phyloP scores from a whole-genome alignment of 805 yeast genomes.

The Saturnispora kantuleensis region DNA sequence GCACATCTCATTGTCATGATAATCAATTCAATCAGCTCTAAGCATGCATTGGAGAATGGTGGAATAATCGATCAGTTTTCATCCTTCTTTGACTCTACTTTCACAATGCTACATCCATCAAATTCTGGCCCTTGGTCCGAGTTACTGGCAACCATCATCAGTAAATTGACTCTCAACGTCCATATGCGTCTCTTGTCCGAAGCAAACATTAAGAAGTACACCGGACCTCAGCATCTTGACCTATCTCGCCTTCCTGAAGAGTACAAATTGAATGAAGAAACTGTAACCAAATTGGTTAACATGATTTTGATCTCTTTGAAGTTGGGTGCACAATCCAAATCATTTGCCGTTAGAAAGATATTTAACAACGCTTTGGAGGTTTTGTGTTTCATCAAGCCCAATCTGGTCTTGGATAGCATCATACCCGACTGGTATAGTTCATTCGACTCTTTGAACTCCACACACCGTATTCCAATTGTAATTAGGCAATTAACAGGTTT shows the following conservation, averaged over 20 bases:
- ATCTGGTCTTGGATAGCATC: conserved; percentile 40
- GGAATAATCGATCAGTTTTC: conserved; percentile 45
- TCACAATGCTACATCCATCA: conserved; percentile 85
- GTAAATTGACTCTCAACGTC: conserved; percentile 47
- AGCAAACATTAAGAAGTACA: conserved; percentile 26
- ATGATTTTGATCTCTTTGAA: conserved; percentile 47
- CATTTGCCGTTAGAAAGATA: conserved; percentile 41
- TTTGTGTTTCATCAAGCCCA: conserved; percentile 56
- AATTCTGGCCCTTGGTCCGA: conserved; percentile 85
- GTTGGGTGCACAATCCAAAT: conserved; percentile 74
- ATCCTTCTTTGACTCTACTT: conserved; percentile 55
- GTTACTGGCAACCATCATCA: conserved; percentile 55
- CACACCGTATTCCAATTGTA: conserved; percentile 72
- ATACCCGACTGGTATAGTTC: conserved; percentile 72
- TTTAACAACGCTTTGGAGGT: conserved; percentile 51
- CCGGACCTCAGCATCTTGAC: conserved; percentile 9
- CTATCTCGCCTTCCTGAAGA: conserved; percentile 14
- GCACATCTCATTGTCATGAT: conserved; percentile 32
- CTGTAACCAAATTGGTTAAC: conserved; percentile 18
- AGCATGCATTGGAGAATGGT: conserved; percentile 28
- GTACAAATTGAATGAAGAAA: conserved; percentile 18
- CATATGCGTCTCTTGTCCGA: conserved; percentile 51
- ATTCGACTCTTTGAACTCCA: conserved; percentile 52
- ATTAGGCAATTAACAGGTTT: conserved; percentile 56
- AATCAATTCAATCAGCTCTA: conserved; percentile 53